Conservation (phyloP, 768 basidiomycete species). For the Boletus bicolor region DNA sequence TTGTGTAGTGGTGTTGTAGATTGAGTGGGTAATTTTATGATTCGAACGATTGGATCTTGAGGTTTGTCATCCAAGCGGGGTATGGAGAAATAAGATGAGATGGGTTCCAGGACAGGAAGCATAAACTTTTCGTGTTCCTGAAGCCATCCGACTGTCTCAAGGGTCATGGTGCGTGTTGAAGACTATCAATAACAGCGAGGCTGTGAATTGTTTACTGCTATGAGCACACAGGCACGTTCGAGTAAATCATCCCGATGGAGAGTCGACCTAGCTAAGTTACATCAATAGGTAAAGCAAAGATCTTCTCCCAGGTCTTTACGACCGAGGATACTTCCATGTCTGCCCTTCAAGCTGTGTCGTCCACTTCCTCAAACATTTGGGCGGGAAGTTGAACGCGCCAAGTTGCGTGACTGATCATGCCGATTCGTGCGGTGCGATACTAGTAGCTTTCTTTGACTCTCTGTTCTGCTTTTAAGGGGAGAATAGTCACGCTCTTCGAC, state of each 20-base stretch:
- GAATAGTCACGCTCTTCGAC: not conserved
- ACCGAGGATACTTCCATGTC: too few species aligned
- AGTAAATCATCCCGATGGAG: too few species aligned
- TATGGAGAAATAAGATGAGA: constrained; percentile 55
- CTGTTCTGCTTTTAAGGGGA: too few species aligned
- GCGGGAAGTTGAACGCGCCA: too few species aligned
- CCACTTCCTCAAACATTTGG: too few species aligned
- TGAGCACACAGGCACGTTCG: not conserved
- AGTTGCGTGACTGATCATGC: too few species aligned
- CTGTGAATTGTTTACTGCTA: not conserved
- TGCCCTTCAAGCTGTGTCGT: too few species aligned
- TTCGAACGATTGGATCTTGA: constrained; percentile 74
- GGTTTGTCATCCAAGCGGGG: constrained; percentile 66
- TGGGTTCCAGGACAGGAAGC: constrained; percentile 34
- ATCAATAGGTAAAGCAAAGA: too few species aligned
- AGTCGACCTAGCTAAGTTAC: too few species aligned
- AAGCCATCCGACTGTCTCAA: constrained; percentile 11
- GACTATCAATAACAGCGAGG: not conserved
- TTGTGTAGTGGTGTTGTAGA: not conserved
- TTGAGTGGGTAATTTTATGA: constrained; percentile 33
- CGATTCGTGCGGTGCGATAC: not conserved
- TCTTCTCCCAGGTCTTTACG: too few species aligned
- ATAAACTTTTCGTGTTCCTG: constrained; percentile 16
- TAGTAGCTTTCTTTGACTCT: not conserved
- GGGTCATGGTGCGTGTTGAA: not conserved